A percentile compares a stretch with the other conserved stretches of the same genome.
These are phyloP conservation scores for Microascus cirrosus DNA, from an alignment of 2,329 filamentous ascomycete genomes.

Conservation along the genomic window DNA sequence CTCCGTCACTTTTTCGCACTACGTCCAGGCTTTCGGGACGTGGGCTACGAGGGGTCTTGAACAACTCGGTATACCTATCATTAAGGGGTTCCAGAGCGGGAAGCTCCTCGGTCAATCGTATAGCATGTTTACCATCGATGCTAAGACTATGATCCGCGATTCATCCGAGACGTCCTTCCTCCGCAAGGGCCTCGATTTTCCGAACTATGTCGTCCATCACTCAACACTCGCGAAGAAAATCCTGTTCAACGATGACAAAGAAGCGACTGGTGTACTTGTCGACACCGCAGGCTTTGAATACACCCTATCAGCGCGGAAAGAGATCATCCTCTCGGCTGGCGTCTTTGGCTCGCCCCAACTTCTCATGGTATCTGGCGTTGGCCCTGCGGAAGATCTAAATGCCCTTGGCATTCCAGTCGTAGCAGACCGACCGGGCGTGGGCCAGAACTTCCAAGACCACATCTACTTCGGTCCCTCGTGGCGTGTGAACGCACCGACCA, in stretches of 20 bases:
- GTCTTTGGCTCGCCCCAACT: conserved; percentile 23
- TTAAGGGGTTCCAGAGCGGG: too few relatives aligned
- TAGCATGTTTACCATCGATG: background rate
- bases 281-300: conserved; percentile 10
- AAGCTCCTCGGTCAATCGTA: background rate
- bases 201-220: conserved; percentile 25
- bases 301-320: conserved; percentile 8
- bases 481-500: background rate
- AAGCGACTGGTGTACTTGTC: conserved; percentile 27
- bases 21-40: too few relatives aligned
- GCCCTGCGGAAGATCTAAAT: conserved; percentile 16
- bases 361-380: conserved; percentile 23
- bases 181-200: conserved; percentile 11
- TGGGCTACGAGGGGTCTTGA: too few relatives aligned
- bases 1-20: conserved; percentile 1
- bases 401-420: conserved; percentile 33
- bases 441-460: conserved; percentile 44
- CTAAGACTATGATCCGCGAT: background rate
- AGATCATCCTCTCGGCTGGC: conserved; percentile 13
- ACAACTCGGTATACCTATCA: too few relatives aligned
- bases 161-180: conserved; percentile 26
- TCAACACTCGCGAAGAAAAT: conserved; percentile 31
- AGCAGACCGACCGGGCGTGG: conserved; percentile 53
- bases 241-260: conserved; percentile 25
- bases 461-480: background rate